Evolutionary conservation across 2,329 filamentous ascomycete species (phyloP).

Genomic region (Sphaerulina populicola): DNA sequence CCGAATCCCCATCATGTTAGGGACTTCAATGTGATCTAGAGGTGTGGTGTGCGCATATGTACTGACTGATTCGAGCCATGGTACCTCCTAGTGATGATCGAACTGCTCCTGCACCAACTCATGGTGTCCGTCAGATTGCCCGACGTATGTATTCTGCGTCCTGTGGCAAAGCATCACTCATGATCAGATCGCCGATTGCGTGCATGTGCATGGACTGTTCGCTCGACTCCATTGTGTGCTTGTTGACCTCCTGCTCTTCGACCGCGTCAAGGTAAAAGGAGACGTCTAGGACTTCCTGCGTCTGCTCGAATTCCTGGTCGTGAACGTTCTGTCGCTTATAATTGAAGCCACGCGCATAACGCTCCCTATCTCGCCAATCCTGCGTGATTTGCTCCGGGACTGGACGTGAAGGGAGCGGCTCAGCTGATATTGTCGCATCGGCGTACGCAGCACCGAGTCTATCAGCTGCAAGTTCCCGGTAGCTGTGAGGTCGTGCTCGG

Average conservation of each 20-base stretch:
- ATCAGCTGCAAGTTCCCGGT: not conserved
- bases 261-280: conserved; percentile 2
- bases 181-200: not conserved
- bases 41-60: not conserved
- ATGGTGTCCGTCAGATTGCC: not conserved
- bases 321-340: not conserved
- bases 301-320: not conserved
- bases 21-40: not conserved
- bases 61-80: not conserved
- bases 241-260: conserved; percentile 1
- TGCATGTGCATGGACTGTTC: not conserved
- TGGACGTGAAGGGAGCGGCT: not conserved
- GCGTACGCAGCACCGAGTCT: not conserved
- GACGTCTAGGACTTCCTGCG: not conserved
- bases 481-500: not conserved
- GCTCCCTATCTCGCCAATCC: conserved; percentile 5
- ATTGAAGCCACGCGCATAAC: not conserved
- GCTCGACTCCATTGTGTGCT: not conserved
- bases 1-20: not conserved
- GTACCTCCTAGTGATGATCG: not conserved
- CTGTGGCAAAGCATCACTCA: not conserved
- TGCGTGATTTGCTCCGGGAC: not conserved
- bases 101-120: not conserved
- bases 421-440: not conserved
- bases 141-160: not conserved